Conservation (phyloP, 768 basidiomycete genomes). For the Tylopilus sp. region DNA sequence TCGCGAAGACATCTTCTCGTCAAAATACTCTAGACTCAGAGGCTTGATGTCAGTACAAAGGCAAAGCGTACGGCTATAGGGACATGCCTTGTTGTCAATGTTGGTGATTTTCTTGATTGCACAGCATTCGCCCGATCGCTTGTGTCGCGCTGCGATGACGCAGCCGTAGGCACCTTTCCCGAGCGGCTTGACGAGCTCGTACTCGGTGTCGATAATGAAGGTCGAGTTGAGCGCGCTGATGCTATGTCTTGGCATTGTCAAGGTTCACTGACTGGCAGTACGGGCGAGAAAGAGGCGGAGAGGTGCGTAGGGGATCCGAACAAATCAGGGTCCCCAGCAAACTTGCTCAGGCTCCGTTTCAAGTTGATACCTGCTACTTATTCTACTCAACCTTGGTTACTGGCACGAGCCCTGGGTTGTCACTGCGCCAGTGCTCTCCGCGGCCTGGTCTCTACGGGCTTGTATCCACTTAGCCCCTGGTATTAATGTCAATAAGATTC, state of each 20-base stretch:
- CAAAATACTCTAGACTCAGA: conserved; percentile 80
- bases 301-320: too few species aligned
- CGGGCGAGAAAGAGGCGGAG: too few species aligned
- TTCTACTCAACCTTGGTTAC: too few species aligned
- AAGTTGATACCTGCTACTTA: too few species aligned
- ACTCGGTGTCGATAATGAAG: conserved; percentile 84
- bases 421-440: too few species aligned
- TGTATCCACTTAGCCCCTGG: too few species aligned
- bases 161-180: conserved; percentile 95
- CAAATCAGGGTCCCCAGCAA: too few species aligned
- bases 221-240: conserved; percentile 83
- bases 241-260: conserved; percentile 64
- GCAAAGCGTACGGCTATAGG: not conserved
- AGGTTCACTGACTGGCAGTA: not conserved
- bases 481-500: too few species aligned
- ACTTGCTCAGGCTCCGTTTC: too few species aligned
- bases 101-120: conserved; percentile 97
- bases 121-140: conserved; percentile 79
- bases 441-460: too few species aligned
- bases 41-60: not conserved
- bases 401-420: too few species aligned
- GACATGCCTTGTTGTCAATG: conserved; percentile 78
- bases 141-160: conserved; percentile 83
- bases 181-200: conserved; percentile 93
- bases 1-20: conserved; percentile 96